These are phyloP conservation scores for Botrytis squamosa DNA, from an alignment of 2,329 filamentous ascomycete genomes.

Conservation along the genomic window DNA sequence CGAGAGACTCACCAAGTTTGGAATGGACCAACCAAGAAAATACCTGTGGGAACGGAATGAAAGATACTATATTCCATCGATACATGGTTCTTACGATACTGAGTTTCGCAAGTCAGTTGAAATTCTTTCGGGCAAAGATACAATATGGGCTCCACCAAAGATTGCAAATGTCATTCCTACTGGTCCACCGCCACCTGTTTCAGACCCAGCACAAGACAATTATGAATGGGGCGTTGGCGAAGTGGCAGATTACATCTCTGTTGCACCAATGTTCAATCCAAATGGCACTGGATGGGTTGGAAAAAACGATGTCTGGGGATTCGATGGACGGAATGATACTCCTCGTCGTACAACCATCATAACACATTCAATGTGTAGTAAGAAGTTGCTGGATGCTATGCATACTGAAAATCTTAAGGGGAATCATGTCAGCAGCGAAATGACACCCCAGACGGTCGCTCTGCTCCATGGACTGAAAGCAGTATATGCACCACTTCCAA, in stretches of 20 bases:
- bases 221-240: constrained; percentile 76
- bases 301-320: constrained; percentile 58
- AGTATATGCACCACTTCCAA: constrained; percentile 74
- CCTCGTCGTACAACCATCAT: constrained; percentile 67
- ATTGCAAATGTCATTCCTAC: constrained; percentile 60
- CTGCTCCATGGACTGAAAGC: constrained; percentile 78
- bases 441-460: constrained; percentile 72
- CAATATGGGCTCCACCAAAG: constrained; percentile 61
- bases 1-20: constrained; percentile 62
- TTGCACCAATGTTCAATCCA: constrained; percentile 78
- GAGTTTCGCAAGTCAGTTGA: constrained; percentile 66
- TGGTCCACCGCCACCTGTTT: constrained; percentile 61
- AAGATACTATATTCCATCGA: constrained; percentile 68
- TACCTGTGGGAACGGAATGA: constrained; percentile 73
- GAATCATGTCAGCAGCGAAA: constrained; percentile 76
- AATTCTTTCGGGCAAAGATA: constrained; percentile 31
- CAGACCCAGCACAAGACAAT: constrained; percentile 59
- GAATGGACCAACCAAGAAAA: constrained; percentile 65
- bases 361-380: constrained; percentile 72
- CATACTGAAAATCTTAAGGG: constrained; percentile 72
- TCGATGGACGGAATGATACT: constrained; percentile 45
- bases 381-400: constrained; percentile 71
- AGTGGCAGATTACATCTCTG: constrained; percentile 62
- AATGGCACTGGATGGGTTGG: constrained; percentile 72
- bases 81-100: constrained; percentile 66